Evolutionary conservation across 208 protist genomes (phyloP).

Genomic region (Trypanosoma brucei): DNA sequence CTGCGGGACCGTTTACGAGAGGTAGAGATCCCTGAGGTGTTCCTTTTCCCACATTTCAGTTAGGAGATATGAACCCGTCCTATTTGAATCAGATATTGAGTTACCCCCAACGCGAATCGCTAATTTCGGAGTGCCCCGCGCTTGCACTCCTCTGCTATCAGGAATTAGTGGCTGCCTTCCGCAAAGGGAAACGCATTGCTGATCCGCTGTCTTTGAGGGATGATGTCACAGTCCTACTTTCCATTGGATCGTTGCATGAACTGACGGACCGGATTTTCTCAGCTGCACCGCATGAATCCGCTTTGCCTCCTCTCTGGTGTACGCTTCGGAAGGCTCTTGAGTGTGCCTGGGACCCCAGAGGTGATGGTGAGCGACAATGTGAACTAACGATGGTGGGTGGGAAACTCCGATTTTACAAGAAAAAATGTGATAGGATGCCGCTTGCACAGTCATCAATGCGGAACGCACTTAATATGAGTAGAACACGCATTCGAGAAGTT

Average conservation of each 20-base stretch:
- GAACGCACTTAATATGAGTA: slow-evolving; percentile 53
- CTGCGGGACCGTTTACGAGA: too few relatives aligned
- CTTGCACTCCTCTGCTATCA: slow-evolving; percentile 55
- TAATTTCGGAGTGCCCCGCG: slow-evolving; percentile 69
- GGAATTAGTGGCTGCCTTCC: slow-evolving; percentile 47
- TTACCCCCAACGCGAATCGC: slow-evolving; percentile 42
- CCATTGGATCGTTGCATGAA: slow-evolving; percentile 7
- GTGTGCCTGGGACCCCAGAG: slow-evolving; percentile 31
- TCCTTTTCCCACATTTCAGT: too few relatives aligned
- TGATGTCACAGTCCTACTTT: slow-evolving; percentile 46
- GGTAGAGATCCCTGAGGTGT: too few relatives aligned
- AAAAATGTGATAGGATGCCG: slow-evolving; percentile 26
- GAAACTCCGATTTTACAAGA: slow-evolving; percentile 27
- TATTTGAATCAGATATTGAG: slow-evolving; percentile 28
- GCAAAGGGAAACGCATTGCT: slow-evolving; percentile 16
- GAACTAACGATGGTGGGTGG: slow-evolving; percentile 34
- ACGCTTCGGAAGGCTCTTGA: slow-evolving; percentile 33
- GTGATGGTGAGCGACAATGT: slow-evolving; percentile 7
- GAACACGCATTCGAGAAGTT: slow-evolving; percentile 43
- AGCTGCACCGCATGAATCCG: slow-evolving; percentile 3
- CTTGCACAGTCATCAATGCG: slow-evolving; percentile 46
- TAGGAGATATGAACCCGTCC: too few relatives aligned
- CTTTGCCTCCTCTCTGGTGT: slow-evolving; percentile 24
- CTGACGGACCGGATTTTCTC: slow-evolving; percentile 26
- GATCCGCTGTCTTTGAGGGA: slow-evolving; percentile 47